Evolutionary conservation across 208 protist genomes (phyloP).

Genomic region (Wallacemonas rigidus): DNA sequence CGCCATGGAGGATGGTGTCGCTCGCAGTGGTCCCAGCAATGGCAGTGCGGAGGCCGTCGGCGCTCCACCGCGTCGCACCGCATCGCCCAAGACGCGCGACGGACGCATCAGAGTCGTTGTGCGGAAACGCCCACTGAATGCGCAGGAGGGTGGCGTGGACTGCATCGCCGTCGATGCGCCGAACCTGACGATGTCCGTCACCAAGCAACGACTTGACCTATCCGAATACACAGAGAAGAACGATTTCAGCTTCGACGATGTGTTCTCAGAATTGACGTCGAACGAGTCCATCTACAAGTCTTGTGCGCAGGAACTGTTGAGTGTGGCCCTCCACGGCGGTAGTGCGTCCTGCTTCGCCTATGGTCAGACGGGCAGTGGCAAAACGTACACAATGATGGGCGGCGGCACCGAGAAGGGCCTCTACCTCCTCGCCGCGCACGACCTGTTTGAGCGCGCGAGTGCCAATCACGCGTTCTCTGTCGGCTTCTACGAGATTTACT

Average conservation of each 20-base stretch:
- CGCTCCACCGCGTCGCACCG: background rate
- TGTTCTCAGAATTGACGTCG: slow-evolving; percentile 70
- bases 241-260: slow-evolving; percentile 94
- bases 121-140: slow-evolving; percentile 79
- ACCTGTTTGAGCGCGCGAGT: slow-evolving; percentile 81
- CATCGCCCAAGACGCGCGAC: slow-evolving; percentile 33
- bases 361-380: slow-evolving; percentile 74
- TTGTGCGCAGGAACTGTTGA: slow-evolving; percentile 79
- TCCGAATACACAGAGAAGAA: slow-evolving; percentile 94
- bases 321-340: slow-evolving; percentile 87
- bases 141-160: slow-evolving; percentile 46
- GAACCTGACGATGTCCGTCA: slow-evolving; percentile 54
- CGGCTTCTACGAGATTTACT: slow-evolving; percentile 96
- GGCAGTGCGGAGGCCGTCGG: background rate
- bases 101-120: slow-evolving; percentile 85
- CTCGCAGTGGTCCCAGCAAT: background rate
- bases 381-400: slow-evolving; percentile 77
- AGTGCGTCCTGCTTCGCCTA: slow-evolving; percentile 95
- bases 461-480: slow-evolving; percentile 54
- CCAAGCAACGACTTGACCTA: slow-evolving; percentile 94
- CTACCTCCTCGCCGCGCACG: slow-evolving; percentile 89
- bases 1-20: too few relatives aligned
- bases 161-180: slow-evolving; percentile 51
- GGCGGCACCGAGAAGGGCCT: slow-evolving; percentile 77
- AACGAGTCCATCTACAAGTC: slow-evolving; percentile 90